Percentiles rank a stretch among this genome's conserved stretches.
Evolutionary conservation across 331 rosid genomes (phyloP).

Genomic region (Malus hybrid): DNA sequence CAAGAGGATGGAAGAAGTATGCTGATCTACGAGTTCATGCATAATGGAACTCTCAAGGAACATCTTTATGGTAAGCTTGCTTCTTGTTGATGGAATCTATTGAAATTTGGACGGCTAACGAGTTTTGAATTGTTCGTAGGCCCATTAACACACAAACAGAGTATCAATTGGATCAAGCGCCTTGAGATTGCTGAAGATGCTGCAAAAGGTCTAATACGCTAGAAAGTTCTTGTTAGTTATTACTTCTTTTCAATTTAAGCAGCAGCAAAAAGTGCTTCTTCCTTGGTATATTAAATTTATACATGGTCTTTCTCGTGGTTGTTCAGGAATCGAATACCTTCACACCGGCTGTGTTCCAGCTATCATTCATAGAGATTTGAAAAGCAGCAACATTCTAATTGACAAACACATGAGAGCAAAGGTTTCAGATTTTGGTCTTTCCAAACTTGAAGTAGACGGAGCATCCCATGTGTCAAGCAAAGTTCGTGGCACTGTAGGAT

Average conservation of each 20-base stretch:
- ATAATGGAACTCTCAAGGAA: conserved; percentile 87
- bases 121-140: conserved; percentile 30
- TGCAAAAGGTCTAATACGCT: conserved; percentile 58
- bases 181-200: conserved; percentile 93
- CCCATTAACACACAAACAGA: conserved; percentile 47
- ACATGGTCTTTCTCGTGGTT: conserved; percentile 9
- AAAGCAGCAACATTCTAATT: conserved; percentile 87
- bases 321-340: conserved; percentile 86
- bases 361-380: conserved; percentile 80
- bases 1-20: conserved; percentile 66
- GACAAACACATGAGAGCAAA: conserved; percentile 79
- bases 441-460: conserved; percentile 83
- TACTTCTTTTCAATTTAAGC: not conserved
- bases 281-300: not conserved
- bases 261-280: not conserved
- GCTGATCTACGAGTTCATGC: conserved; percentile 94
- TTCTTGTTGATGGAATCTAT: conserved; percentile 5
- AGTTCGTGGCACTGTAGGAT: conserved; percentile 90
- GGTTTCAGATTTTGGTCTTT: conserved; percentile 90
- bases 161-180: conserved; percentile 79
- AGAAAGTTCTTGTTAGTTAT: conserved; percentile 5
- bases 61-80: conserved; percentile 65
- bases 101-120: conserved; percentile 11
- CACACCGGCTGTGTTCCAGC: conserved; percentile 86
- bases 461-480: conserved; percentile 85